These are phyloP conservation scores for Blepharisma japonicum DNA, from an alignment of 73 alveolate species.

Conservation along the genomic window DNA sequence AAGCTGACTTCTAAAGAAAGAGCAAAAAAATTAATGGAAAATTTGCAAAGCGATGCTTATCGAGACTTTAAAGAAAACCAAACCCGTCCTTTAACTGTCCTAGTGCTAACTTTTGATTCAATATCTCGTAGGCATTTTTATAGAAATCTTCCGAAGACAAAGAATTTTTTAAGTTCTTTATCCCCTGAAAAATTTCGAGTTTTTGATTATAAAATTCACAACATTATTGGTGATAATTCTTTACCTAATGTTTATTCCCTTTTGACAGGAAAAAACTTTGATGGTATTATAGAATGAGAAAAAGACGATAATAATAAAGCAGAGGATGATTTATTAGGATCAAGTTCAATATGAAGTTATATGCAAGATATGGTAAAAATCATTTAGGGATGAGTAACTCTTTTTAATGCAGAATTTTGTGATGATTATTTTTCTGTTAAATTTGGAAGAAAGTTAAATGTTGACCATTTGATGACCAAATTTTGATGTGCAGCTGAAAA, in stretches of 20 bases:
- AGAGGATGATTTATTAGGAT: not conserved
- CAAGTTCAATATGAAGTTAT: not conserved
- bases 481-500: slow-evolving; percentile 24
- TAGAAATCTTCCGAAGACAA: slow-evolving; percentile 27
- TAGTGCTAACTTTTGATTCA: slow-evolving; percentile 5
- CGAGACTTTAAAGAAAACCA: not conserved
- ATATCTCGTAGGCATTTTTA: slow-evolving; percentile 28
- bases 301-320: not conserved
- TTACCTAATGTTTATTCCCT: slow-evolving; percentile 19
- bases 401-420: slow-evolving; percentile 22
- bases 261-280: slow-evolving; percentile 14
- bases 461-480: slow-evolving; percentile 13
- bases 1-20: not conserved
- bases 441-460: slow-evolving; percentile 21
- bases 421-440: slow-evolving; percentile 18
- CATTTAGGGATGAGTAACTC: slow-evolving; percentile 25
- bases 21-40: not conserved
- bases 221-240: slow-evolving; percentile 13
- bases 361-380: not conserved
- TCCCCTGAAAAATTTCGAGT: not conserved
- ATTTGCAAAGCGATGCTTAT: not conserved
- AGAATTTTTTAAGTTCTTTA: not conserved
- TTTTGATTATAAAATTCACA: slow-evolving; percentile 24
- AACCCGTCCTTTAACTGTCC: slow-evolving; percentile 23
- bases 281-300: not conserved